A percentile compares a stretch with the other conserved stretches of the same genome.
Conservation (phyloP, 2,329 filamentous ascomycete species). For the Parastagonospora avenae region DNA sequence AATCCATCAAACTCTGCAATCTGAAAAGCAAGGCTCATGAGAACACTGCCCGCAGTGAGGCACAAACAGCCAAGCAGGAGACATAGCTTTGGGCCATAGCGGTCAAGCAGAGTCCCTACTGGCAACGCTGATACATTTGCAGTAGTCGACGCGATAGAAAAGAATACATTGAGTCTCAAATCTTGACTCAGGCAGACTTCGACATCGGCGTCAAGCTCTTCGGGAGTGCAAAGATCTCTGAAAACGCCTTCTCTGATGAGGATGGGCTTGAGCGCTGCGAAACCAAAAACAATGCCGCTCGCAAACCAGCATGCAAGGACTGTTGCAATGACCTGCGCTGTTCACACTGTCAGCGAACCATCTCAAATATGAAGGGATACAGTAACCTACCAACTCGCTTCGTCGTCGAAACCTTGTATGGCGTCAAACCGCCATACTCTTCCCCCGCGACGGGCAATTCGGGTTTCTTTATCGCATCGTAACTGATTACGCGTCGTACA, state of each 20-base stretch:
- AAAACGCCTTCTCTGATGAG: constrained; percentile 47
- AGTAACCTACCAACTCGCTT: constrained; percentile 39
- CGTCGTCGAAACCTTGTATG: constrained; percentile 54
- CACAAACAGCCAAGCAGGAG: constrained; percentile 38
- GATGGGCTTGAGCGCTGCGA: constrained; percentile 49
- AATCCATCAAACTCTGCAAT: constrained; percentile 53
- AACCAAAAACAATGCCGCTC: constrained; percentile 49
- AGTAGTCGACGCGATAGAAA: constrained; percentile 45
- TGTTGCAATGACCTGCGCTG: constrained; percentile 43
- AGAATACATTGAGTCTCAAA: constrained; percentile 46
- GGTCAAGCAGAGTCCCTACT: constrained; percentile 44
- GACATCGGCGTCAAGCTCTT: constrained; percentile 40
- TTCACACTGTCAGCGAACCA: constrained; percentile 11
- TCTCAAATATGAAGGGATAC: too few relatives aligned
- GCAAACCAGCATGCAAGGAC: constrained; percentile 48
- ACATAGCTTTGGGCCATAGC: constrained; percentile 43
- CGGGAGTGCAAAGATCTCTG: constrained; percentile 40
- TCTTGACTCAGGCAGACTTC: constrained; percentile 48
- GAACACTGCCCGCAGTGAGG: constrained; percentile 40
- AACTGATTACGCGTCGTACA: constrained; percentile 51
- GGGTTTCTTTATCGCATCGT: constrained; percentile 54
- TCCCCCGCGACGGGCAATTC: constrained; percentile 42
- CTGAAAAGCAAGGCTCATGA: constrained; percentile 46
- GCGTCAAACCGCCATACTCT: constrained; percentile 52
- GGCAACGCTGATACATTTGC: constrained; percentile 47